Conservation (phyloP, 192 early-diverging fungal genomes). For the Umbelopsis isabellina region DNA sequence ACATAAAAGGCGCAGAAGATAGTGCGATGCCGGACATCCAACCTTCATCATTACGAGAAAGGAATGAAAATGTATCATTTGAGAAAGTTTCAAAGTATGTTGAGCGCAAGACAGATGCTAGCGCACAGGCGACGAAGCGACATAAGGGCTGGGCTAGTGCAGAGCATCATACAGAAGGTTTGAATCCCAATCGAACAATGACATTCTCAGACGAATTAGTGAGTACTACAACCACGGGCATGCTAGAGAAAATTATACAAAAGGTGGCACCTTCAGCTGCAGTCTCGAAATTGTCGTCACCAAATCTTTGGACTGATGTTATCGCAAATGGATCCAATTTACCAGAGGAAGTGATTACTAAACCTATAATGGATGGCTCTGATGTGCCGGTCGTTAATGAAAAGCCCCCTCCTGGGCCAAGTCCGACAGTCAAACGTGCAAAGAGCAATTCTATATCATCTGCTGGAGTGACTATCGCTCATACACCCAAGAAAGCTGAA, state of each 20-base stretch:
- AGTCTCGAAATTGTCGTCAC: conserved; percentile 33
- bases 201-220: conserved; percentile 14
- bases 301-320: conserved; percentile 34
- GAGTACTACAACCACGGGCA: conserved; percentile 5
- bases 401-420: background rate
- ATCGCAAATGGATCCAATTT: conserved; percentile 11
- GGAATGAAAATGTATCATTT: conserved; percentile 2
- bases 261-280: conserved; percentile 30
- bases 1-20: conserved; percentile 13
- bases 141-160: conserved; percentile 7
- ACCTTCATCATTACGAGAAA: conserved; percentile 2
- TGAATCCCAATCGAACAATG: conserved; percentile 13
- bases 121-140: conserved; percentile 15
- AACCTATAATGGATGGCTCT: background rate
- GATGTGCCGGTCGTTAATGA: background rate
- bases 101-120: conserved; percentile 9
- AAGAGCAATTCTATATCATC: conserved; percentile 19
- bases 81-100: conserved; percentile 13
- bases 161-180: background rate
- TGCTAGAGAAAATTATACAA: conserved; percentile 28
- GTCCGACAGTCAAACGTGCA: background rate
- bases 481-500: background rate
- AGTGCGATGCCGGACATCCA: conserved; percentile 18
- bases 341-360: background rate
- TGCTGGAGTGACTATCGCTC: background rate